Conservation (phyloP, 2,329 filamentous ascomycete species). For the Elsinoe fawcettii region DNA sequence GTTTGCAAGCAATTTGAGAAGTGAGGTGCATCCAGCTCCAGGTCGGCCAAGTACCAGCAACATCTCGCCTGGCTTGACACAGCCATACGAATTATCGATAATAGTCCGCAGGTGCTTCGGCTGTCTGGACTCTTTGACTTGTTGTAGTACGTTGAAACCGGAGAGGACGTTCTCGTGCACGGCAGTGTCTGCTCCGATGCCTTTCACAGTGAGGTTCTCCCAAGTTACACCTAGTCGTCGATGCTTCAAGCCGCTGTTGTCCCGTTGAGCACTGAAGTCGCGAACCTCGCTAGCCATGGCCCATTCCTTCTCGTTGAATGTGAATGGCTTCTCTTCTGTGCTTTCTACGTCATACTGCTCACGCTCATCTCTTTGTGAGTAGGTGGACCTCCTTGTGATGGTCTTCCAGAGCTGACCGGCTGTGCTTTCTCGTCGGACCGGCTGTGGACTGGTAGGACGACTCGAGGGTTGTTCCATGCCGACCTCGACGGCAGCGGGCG, state of each 20-base stretch:
- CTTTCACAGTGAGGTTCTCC: conserved; percentile 57
- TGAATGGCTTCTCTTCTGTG: conserved; percentile 18
- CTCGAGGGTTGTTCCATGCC: background rate
- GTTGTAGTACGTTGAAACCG: conserved; percentile 45
- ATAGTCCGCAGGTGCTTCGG: conserved; percentile 54
- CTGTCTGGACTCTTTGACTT: conserved; percentile 36
- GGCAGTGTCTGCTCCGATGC: conserved; percentile 52
- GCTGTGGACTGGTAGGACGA: background rate
- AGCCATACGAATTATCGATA: conserved; percentile 53
- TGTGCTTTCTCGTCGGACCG: background rate
- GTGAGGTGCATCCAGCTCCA: conserved; percentile 59
- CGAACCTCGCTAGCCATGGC: conserved; percentile 43
- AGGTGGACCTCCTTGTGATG: background rate
- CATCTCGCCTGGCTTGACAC: conserved; percentile 54
- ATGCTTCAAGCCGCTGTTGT: conserved; percentile 40
- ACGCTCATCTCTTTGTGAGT: background rate
- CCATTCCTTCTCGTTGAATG: conserved; percentile 40
- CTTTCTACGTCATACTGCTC: conserved; percentile 15
- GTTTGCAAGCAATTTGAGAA: conserved; percentile 63
- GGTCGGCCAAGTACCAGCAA: conserved; percentile 35
- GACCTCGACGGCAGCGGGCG: background rate
- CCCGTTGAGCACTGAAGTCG: conserved; percentile 37
- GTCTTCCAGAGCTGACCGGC: conserved; percentile 6
- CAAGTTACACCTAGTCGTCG: conserved; percentile 57
- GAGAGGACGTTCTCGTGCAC: conserved; percentile 53